Conservation (phyloP, 768 basidiomycete species). For the Leccinum ochraceum region DNA sequence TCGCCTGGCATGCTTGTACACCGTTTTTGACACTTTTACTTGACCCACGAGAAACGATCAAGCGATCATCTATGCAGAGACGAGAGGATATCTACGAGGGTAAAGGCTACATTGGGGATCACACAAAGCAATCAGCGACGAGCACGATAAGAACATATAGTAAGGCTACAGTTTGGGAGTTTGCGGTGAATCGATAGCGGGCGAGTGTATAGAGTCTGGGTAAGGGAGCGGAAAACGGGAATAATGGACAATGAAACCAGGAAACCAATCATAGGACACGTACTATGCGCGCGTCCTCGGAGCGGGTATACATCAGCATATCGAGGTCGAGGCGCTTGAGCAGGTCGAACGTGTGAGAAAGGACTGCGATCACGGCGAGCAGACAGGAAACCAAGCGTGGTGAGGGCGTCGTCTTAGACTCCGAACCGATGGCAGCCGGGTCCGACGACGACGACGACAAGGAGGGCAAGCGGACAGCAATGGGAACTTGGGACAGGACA, state of each 20-base stretch:
- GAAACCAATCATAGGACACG: constrained; percentile 45
- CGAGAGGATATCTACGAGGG: no score
- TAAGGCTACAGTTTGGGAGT: neutral
- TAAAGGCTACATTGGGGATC: no score
- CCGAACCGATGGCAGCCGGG: neutral
- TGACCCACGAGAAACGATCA: neutral
- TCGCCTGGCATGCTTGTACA: no score
- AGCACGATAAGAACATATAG: no score
- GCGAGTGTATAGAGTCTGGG: no score
- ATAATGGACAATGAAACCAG: no score
- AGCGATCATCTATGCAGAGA: neutral
- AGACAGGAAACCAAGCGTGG: constrained; percentile 19
- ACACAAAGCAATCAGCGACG: no score
- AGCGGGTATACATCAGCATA: constrained; percentile 86
- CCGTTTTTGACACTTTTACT: no score
- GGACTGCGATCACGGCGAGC: constrained; percentile 14
- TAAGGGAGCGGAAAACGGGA: no score
- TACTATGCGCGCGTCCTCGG: constrained; percentile 64
- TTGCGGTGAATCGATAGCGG: neutral
- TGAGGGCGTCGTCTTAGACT: constrained; percentile 5
- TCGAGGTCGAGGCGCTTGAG: constrained; percentile 83
- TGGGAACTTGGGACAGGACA: constrained; percentile 65
- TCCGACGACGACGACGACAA: neutral
- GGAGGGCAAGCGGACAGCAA: constrained; percentile 37
- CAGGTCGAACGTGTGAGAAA: constrained; percentile 33